Conservation (phyloP, 768 basidiomycete species). For the Leucocoprinus leucothites region DNA sequence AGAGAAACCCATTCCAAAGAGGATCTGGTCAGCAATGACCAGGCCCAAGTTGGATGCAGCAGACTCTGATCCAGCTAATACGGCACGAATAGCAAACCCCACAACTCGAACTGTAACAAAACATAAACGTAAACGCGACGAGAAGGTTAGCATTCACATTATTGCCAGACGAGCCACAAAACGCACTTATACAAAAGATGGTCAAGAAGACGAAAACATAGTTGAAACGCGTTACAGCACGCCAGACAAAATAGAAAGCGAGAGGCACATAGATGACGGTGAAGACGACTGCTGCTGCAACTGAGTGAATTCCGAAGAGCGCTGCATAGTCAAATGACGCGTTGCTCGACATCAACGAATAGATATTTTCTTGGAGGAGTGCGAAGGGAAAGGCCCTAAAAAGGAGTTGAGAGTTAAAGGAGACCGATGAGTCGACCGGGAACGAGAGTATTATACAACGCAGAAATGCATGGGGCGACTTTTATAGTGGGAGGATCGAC, state of each 20-base stretch:
- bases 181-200: conserved; percentile 38
- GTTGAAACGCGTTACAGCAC: conserved; percentile 28
- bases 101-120: conserved; percentile 38
- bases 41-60: conserved; percentile 28
- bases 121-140: background rate
- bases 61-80: conserved; percentile 27
- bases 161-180: background rate
- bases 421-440: too few species aligned
- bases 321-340: conserved; percentile 29
- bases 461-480: too few species aligned
- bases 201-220: conserved; percentile 31
- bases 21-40: conserved; percentile 35
- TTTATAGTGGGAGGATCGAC: too few species aligned
- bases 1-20: conserved; percentile 41
- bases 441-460: too few species aligned
- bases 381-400: too few species aligned
- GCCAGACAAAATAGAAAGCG: conserved; percentile 24
- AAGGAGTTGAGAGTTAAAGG: too few species aligned
- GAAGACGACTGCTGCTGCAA: conserved; percentile 32
- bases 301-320: conserved; percentile 29
- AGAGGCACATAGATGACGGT: conserved; percentile 31
- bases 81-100: conserved; percentile 38
- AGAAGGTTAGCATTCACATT: background rate
- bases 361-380: too few species aligned
- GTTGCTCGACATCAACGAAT: too few species aligned